These are phyloP conservation scores for Yamadazyma laniorum DNA, from an alignment of 805 yeast species.

Conservation along the genomic window DNA sequence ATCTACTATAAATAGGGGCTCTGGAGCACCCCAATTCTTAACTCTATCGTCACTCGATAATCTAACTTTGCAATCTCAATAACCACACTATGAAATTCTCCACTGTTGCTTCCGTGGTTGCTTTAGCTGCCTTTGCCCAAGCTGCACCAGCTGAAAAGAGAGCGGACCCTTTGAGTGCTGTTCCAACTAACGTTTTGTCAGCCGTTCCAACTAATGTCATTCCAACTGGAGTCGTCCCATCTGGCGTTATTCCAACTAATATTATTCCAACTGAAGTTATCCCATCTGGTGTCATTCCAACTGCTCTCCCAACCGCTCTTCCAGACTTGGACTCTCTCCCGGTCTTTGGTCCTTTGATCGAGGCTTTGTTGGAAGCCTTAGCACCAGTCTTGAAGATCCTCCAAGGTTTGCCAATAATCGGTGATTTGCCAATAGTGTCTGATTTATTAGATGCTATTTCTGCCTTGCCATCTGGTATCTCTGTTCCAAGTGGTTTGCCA, in stretches of 20 bases:
- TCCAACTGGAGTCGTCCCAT: slow-evolving; percentile 10
- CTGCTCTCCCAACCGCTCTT: slow-evolving; percentile 7
- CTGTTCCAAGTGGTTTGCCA: slow-evolving; percentile 10
- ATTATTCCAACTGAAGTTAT: slow-evolving; percentile 2
- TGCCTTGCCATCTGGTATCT: slow-evolving; percentile 11
- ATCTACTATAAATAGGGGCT: no score
- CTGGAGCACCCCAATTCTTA: no score
- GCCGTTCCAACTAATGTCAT: slow-evolving; percentile 6
- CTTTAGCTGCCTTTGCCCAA: slow-evolving; percentile 11
- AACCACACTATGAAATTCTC: slow-evolving; percentile 12
- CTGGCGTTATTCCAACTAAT: slow-evolving; percentile 6
- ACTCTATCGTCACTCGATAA: no score
- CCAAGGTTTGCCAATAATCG: slow-evolving; percentile 13
- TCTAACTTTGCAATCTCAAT: no score
- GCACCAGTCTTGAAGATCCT: slow-evolving; percentile 6
- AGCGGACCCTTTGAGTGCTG: slow-evolving; percentile 7
- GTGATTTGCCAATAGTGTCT: slow-evolving; percentile 12
- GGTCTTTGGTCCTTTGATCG: neutral
- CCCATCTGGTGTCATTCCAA: slow-evolving; percentile 6
- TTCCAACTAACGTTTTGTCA: slow-evolving; percentile 9
- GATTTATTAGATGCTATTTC: slow-evolving; percentile 9
- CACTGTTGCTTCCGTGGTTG: slow-evolving; percentile 9
- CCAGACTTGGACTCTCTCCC: slow-evolving; percentile 3
- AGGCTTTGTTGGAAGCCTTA: slow-evolving; percentile 8
- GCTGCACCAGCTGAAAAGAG: slow-evolving; percentile 16